Evolutionary conservation across 176 grass and related monocot genomes (phyloP), one percentile per base, ranked within the genome.

Genomic region (Olyra latifolia): DNA sequence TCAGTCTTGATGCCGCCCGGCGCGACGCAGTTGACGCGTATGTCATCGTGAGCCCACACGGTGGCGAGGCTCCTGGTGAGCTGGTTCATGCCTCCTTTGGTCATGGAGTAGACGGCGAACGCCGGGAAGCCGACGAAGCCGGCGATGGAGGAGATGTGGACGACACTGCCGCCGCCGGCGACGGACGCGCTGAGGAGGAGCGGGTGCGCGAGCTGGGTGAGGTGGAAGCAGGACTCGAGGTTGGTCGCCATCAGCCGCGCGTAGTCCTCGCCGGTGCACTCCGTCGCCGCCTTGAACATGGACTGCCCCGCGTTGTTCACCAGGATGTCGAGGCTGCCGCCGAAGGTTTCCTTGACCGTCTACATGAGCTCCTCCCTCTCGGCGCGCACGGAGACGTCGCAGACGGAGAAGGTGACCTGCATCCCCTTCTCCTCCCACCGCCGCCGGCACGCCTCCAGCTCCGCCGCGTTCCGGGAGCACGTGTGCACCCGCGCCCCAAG

Each of bases 221-320:
- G 82, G 72, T 89, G 87, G 70, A 84, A 89, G 35, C 52, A 66
- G 0, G 87, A 78, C 63, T 89, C 87, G 1, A 89, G 57, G 53
- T 89, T 89, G 69, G 87, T 85, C 1, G 56, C 76, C 87, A 81
- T 76, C 8, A 76, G 7, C 38, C 48, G 23, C 1, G 69, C 4
- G 62, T 23, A 89, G 43, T 89, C 87, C 19, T 89, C 77, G 10
- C 30, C 49, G 17, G 50, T 56, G 81, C 46, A 84, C 8, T 62
- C 82, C 25, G 49, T 0, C 6, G 76, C 13, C 14, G 20, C 10
- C 42, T 76, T 80, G 60, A 62, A 32, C 14, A 80, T 6, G 0
- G 41, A 45, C 9, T 58, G 71, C 19, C 70, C 87, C 0, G 82
- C 87, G 24, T 85, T 80, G 52, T 80, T 80, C 8, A 89, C 83